Conservation (phyloP, 495 filamentous ascomycete genomes). For the Penicillium paradoxum region DNA sequence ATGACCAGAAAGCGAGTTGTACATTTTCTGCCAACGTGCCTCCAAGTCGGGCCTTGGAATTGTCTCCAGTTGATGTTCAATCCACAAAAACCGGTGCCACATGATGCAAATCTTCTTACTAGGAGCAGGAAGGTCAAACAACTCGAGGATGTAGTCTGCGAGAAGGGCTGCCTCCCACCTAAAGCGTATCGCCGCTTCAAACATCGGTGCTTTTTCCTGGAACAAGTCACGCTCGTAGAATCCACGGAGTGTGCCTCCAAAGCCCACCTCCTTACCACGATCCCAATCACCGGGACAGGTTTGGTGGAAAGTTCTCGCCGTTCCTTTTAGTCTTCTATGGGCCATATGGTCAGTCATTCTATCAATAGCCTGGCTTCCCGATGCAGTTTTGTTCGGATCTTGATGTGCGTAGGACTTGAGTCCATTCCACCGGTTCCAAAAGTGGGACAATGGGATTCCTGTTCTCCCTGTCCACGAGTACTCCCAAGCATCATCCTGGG, state of each 20-base stretch:
- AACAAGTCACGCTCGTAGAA: not conserved
- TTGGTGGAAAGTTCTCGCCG: too few species aligned
- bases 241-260: not conserved
- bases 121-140: not conserved
- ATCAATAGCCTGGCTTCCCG: too few species aligned
- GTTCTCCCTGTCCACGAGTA: slow-evolving; percentile 4
- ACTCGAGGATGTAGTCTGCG: not conserved
- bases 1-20: too few species aligned
- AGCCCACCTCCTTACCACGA: not conserved
- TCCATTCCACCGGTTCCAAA: not conserved
- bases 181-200: not conserved
- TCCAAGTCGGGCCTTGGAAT: too few species aligned
- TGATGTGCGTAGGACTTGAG: not conserved
- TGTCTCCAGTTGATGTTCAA: too few species aligned
- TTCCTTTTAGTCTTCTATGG: too few species aligned
- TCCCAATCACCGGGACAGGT: slow-evolving; percentile 3
- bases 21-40: too few species aligned
- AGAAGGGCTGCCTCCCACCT: not conserved
- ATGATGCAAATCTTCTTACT: not conserved
- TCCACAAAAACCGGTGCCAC: slow-evolving; percentile 1
- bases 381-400: too few species aligned
- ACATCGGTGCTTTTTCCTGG: too few species aligned
- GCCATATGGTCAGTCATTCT: too few species aligned
- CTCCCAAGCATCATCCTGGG: slow-evolving; percentile 6
- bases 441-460: not conserved